These are phyloP conservation scores for Poa pratensis DNA, from an alignment of 176 grass and related monocot genomes.

Conservation along the genomic window DNA sequence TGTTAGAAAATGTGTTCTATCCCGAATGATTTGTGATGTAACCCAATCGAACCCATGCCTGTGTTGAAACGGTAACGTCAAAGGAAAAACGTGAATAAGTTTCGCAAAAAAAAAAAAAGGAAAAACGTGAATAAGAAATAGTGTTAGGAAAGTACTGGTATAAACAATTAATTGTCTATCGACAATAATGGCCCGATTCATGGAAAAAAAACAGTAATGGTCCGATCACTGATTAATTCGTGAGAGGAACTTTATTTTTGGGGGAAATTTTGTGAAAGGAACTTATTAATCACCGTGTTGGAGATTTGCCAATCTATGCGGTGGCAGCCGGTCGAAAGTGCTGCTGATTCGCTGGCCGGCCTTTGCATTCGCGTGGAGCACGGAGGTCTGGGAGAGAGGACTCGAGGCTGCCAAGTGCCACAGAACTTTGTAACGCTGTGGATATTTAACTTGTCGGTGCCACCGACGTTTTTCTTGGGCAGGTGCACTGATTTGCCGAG, in stretches of 20 bases:
- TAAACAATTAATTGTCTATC: neutral
- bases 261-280: neutral
- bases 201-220: neutral
- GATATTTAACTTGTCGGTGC: neutral
- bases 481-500: neutral
- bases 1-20: neutral
- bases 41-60: neutral
- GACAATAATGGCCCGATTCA: neutral
- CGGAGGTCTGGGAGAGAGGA: neutral
- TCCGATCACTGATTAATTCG: neutral
- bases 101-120: too few species aligned
- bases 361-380: neutral
- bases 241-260: neutral
- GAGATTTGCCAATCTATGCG: neutral
- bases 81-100: too few species aligned
- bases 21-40: neutral
- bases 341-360: neutral
- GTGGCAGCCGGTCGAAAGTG: neutral
- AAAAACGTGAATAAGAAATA: neutral
- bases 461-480: neutral
- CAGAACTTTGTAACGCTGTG: neutral
- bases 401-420: neutral
- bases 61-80: neutral
- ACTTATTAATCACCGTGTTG: neutral
- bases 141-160: neutral